Conservation (phyloP, 139 green algal species). For the Parachlorella kessleri region DNA sequence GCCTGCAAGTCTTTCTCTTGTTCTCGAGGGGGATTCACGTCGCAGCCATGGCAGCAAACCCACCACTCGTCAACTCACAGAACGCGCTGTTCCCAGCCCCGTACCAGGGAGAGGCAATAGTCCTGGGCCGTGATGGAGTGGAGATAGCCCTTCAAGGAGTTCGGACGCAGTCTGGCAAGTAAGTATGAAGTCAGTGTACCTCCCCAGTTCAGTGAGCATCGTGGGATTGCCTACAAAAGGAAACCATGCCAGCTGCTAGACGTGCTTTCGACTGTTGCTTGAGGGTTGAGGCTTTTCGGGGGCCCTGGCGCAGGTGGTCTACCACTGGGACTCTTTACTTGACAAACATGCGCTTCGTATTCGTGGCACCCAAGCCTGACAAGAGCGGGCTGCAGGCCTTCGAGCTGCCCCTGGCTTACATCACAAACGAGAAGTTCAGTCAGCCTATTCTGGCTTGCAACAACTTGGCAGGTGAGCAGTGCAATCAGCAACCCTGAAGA, state of each 20-base stretch:
- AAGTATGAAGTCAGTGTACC: too few relatives aligned
- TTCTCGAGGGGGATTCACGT: too few relatives aligned
- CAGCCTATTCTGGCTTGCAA: slow-evolving; percentile 97
- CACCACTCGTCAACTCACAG: slow-evolving; percentile 42
- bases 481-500: slow-evolving; percentile 59
- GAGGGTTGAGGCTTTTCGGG: too few relatives aligned
- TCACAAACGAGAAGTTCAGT: slow-evolving; percentile 83
- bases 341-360: slow-evolving; percentile 77
- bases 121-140: slow-evolving; percentile 55
- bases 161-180: slow-evolving; percentile 64
- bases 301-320: slow-evolving; percentile 40
- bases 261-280: too few relatives aligned
- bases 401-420: slow-evolving; percentile 87
- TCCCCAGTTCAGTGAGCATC: too few relatives aligned
- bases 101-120: slow-evolving; percentile 67
- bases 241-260: too few relatives aligned
- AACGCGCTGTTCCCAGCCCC: slow-evolving; percentile 55
- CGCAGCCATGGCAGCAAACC: slow-evolving; percentile 75
- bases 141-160: slow-evolving; percentile 66
- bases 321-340: slow-evolving; percentile 36
- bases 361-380: slow-evolving; percentile 72
- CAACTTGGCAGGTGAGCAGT: slow-evolving; percentile 82
- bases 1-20: too few relatives aligned
- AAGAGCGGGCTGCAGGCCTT: slow-evolving; percentile 67
- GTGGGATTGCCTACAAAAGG: too few relatives aligned